Evolutionary conservation across 768 basidiomycete genomes (phyloP).

Genomic region (Rhodotorula babjevae): DNA sequence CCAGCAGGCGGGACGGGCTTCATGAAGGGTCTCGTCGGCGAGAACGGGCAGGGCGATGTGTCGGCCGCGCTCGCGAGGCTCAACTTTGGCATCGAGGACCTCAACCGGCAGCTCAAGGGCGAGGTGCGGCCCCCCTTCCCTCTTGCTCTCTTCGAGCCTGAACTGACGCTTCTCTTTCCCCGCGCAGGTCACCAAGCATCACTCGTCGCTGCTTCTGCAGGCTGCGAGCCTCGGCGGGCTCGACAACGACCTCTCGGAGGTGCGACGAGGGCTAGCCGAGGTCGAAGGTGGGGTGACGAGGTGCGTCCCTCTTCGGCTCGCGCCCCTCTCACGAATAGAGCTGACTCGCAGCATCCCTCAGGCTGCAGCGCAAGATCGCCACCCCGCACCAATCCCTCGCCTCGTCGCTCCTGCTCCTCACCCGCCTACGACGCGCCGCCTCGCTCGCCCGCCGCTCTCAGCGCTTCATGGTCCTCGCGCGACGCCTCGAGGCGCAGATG

Average conservation of each 20-base stretch:
- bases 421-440: conserved; percentile 73
- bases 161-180: neutral
- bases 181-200: conserved; percentile 69
- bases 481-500: conserved; percentile 82
- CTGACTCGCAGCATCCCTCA: conserved; percentile 45
- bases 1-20: conserved; percentile 15
- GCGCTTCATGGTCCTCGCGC: conserved; percentile 75
- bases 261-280: conserved; percentile 66
- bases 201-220: conserved; percentile 73
- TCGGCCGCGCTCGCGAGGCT: conserved; percentile 83
- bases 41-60: conserved; percentile 67
- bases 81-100: conserved; percentile 81
- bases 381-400: conserved; percentile 73
- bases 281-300: conserved; percentile 72
- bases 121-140: conserved; percentile 56
- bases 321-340: too few relatives aligned
- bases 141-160: too few relatives aligned
- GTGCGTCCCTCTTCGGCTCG: conserved; percentile 49
- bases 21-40: conserved; percentile 39
- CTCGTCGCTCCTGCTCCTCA: conserved; percentile 64
- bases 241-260: conserved; percentile 62
- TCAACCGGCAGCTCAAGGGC: conserved; percentile 79
- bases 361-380: conserved; percentile 79
- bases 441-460: conserved; percentile 78
- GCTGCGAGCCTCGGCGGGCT: conserved; percentile 71